A percentile compares a stretch with the other conserved stretches of the same genome.
Conservation (phyloP, 2,329 filamentous ascomycete genomes). For the Penicillium sp. region DNA sequence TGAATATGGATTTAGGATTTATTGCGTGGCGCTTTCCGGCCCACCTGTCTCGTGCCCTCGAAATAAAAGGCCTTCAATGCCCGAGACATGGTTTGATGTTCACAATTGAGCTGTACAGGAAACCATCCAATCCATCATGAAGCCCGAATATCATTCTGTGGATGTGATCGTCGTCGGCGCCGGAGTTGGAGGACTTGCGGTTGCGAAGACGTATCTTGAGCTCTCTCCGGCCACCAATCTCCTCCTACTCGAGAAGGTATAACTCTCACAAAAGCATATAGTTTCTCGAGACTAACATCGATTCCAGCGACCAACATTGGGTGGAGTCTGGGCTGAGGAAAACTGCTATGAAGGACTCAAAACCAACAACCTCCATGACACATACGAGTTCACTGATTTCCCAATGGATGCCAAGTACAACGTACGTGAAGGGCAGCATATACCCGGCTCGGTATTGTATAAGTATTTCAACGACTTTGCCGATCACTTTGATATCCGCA, state of each 20-base stretch:
- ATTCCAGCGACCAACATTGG: slow-evolving; percentile 41
- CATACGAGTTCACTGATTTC: slow-evolving; percentile 70
- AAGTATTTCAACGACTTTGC: slow-evolving; percentile 56
- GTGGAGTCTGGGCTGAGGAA: slow-evolving; percentile 66
- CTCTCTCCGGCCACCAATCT: slow-evolving; percentile 27
- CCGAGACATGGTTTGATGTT: too few relatives aligned
- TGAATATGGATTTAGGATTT: too few relatives aligned
- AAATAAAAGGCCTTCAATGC: too few relatives aligned
- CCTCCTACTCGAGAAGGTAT: too few relatives aligned
- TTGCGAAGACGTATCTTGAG: slow-evolving; percentile 59
- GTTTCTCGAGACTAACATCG: slow-evolving; percentile 54
- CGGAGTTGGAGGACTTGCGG: slow-evolving; percentile 47
- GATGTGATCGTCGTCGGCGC: too few relatives aligned
- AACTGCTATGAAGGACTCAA: slow-evolving; percentile 64
- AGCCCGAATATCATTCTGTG: too few relatives aligned
- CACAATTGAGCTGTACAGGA: too few relatives aligned
- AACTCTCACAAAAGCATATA: slow-evolving; percentile 54
- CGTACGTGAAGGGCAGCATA: slow-evolving; percentile 51
- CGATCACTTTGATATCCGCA: slow-evolving; percentile 50
- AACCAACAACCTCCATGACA: slow-evolving; percentile 69
- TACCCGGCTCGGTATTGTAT: slow-evolving; percentile 55
- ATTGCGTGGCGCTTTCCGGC: too few relatives aligned
- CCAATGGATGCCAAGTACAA: slow-evolving; percentile 60
- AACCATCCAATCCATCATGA: too few relatives aligned
- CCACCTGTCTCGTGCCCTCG: too few relatives aligned